Evolutionary conservation across 2,329 filamentous ascomycete genomes (phyloP), one percentile per base, ranked within the genome.

Genomic region (Chalaropsis ovoidea): DNA sequence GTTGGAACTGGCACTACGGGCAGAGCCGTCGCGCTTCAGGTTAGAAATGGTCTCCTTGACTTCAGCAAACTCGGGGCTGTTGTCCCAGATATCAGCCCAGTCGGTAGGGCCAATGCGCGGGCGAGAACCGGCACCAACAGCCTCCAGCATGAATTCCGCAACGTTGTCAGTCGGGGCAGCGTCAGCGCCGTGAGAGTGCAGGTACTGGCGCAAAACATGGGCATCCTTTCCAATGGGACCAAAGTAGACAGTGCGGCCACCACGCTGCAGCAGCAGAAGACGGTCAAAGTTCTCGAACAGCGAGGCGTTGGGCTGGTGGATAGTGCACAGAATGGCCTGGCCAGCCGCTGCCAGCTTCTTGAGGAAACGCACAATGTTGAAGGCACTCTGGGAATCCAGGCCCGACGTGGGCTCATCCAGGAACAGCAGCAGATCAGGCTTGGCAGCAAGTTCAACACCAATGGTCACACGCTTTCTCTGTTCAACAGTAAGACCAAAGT

Each of bases 211-310:
- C n/a, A 95, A 77, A 22, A 85, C 78, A 41, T 79, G 76, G 0
- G 89, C 89, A 67, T 94, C 89, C 63, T 84, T 80, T 61, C 90
- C 90, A 54, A 95, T 87, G 67, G 92, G 86, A 22, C 90, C 90
- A 71, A 94, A 93, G 77, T 95, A 95, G 62, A 95, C 89, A 60
- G 88, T 89, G 65, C 86, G 82, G 3, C 90, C 90, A 67, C 90
- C 90, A 49, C 83, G 81, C 74, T 93, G 85, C 1, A 95, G 80
- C 2, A 95, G 80, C 4, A 95, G 77, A 1, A 96, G 80, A 13
- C 90, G 83, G 72, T 95, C 90, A 69, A 95, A 96, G 74, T 91
- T 87, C 74, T 94, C 89, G 70, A 96, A 95, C 0, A 95, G 80
- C 0, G 89, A 86, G 17, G 89, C 88, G 69, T 91, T 93, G 1